Evolutionary conservation across 768 basidiomycete genomes (phyloP).

Genomic region (Cyathus striatus): DNA sequence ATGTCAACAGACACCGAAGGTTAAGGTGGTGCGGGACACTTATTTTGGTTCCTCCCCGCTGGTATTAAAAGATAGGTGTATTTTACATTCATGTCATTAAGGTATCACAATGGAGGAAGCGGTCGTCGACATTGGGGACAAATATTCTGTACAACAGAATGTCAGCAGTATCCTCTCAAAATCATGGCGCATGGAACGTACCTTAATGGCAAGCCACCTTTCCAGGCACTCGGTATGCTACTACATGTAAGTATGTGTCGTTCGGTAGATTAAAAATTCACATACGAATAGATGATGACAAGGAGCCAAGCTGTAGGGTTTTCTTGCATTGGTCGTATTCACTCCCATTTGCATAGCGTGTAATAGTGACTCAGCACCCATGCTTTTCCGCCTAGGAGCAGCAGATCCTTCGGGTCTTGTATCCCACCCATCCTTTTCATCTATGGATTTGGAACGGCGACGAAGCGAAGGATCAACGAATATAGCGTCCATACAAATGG

Average conservation of each 20-base stretch:
- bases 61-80: background rate
- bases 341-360: constrained; percentile 40
- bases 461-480: constrained; percentile 38
- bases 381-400: constrained; percentile 15
- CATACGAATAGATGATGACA: constrained; percentile 87
- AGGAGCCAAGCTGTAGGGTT: constrained; percentile 80
- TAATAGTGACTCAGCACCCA: constrained; percentile 30
- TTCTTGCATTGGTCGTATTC: constrained; percentile 41
- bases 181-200: constrained; percentile 13
- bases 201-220: constrained; percentile 80
- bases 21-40: no score
- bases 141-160: constrained; percentile 53
- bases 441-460: constrained; percentile 25
- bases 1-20: no score
- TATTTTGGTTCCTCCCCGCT: no score
- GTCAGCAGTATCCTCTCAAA: background rate
- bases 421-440: constrained; percentile 23
- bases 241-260: background rate
- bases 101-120: constrained; percentile 65
- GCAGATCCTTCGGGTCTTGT: constrained; percentile 8
- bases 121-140: constrained; percentile 89
- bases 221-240: constrained; percentile 88
- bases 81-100: background rate
- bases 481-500: constrained; percentile 92
- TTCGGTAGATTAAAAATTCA: constrained; percentile 10